Evolutionary conservation across 495 filamentous ascomycete genomes (phyloP), one percentile per base, ranked within the genome.

Genomic region (Penicillium samsonianum): DNA sequence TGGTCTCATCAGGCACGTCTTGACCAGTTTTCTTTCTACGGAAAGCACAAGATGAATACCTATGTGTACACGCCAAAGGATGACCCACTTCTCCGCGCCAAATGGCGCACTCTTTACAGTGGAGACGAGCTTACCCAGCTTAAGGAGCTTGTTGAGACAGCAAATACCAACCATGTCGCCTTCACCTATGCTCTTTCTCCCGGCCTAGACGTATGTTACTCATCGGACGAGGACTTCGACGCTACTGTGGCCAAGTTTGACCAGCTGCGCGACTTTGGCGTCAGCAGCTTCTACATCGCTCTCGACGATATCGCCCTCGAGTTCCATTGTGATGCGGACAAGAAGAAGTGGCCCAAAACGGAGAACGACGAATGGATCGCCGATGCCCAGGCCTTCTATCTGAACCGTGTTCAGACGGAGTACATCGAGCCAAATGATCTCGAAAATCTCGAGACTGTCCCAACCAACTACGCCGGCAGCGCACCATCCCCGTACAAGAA

Each of bases 11-110:
- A 62, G 35, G 60, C 60, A 16, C 60, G 60, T 16, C 55, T 62
- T 3, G 60, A 62, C n/a, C 60, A 62, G 20, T 50, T 53, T 16
- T 50, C 26, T 5, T 62, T 59, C 44, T 59, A 62, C 20, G 60
- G 55, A 23, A 59, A 59, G 45, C 60, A 62, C 38, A 58, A 62
- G 37, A 59, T 62, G 55, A 62, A 62, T 37, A 62, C 60, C 22
- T 62, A 62, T 28, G 45, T 62, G 50, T 62, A 62, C 30, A 62
- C 55, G 6, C 60, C 60, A 1, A 58, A 62, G 45, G 55, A 62
- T 41, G 60, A 62, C 11, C 60, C 55, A 1, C 56, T 62, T 6
- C 60, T 62, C 1, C 60, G 60, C 12, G 49, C 60, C 5, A 41
- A 62, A 11, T 62, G 55, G 60, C 60, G 60, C 17, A 62, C 55